phyloP scores from a whole-genome alignment of 306 rosid species.

The Castanospermum australe region DNA sequence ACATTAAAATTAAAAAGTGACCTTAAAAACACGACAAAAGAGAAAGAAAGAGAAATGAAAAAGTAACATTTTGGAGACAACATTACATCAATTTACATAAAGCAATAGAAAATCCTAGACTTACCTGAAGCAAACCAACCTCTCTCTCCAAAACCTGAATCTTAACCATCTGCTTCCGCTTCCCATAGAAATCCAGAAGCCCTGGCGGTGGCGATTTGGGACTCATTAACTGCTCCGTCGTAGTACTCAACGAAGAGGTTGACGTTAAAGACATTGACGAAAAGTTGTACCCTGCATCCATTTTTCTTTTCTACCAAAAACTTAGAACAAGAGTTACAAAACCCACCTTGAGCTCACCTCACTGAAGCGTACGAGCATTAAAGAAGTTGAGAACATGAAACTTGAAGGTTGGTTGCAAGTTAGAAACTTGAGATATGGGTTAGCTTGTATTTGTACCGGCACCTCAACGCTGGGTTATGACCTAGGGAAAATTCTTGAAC shows the following conservation, averaged over 20 bases:
- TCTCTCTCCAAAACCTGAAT: conserved; percentile 50
- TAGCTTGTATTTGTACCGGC: not conserved
- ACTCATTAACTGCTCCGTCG: conserved; percentile 18
- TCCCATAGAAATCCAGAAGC: conserved; percentile 38
- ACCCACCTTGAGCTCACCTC: not conserved
- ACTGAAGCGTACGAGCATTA: not conserved
- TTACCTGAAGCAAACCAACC: conserved; percentile 43
- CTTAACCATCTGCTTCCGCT: conserved; percentile 38
- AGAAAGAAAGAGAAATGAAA: not conserved
- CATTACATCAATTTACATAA: not conserved
- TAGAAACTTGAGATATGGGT: conserved; percentile 20
- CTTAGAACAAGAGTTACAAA: not conserved
- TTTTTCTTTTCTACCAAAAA: not conserved
- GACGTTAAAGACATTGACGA: not conserved
- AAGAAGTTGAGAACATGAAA: not conserved
- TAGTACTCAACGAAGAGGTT: not conserved
- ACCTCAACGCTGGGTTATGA: not conserved
- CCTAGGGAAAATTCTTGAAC: not conserved
- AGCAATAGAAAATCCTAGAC: not conserved
- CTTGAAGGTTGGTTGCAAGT: conserved; percentile 1
- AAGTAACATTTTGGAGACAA: not conserved
- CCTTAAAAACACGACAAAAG: not conserved
- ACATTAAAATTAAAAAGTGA: not conserved
- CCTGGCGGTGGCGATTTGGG: conserved; percentile 43
- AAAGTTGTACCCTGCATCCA: conserved; percentile 21